A percentile compares a stretch with the other conserved stretches of the same genome.
Evolutionary conservation across 75 land plant species (phyloP).

Genomic region (Azolla pinnata): DNA sequence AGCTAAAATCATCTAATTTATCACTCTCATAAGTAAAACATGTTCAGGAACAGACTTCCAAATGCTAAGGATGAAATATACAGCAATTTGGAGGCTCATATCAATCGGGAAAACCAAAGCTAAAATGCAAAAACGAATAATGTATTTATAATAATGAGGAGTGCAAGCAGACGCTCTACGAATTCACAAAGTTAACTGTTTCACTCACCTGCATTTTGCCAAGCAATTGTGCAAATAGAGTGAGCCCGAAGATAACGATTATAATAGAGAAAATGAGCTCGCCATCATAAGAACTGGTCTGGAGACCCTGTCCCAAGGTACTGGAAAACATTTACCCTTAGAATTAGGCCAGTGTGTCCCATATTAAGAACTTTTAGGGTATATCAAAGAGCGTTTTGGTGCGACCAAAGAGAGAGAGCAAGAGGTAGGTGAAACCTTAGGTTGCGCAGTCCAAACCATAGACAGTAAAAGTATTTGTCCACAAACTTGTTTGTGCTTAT

Average conservation of each 20-base stretch:
- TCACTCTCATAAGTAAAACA: no score
- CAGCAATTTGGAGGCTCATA: no score
- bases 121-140: no score
- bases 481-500: constrained; percentile 29
- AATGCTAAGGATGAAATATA: no score
- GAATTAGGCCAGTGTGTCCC: background rate
- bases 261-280: constrained; percentile 55
- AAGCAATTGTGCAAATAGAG: constrained; percentile 57
- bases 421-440: constrained; percentile 46
- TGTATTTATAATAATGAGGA: no score
- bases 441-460: constrained; percentile 87
- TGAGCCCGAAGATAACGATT: constrained; percentile 47
- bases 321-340: constrained; percentile 23
- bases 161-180: no score
- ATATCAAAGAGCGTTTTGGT: no score
- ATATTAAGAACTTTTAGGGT: no score
- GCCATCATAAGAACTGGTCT: constrained; percentile 55
- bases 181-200: no score
- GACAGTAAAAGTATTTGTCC: constrained; percentile 79
- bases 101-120: no score
- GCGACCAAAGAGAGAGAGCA: background rate
- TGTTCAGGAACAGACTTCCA: no score
- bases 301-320: constrained; percentile 49
- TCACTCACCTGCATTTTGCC: constrained; percentile 79
- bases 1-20: no score